A percentile compares a stretch with the other conserved stretches of the same genome.
Conservation (phyloP, 139 green algal genomes). For the Diplosphaera chodatii region DNA sequence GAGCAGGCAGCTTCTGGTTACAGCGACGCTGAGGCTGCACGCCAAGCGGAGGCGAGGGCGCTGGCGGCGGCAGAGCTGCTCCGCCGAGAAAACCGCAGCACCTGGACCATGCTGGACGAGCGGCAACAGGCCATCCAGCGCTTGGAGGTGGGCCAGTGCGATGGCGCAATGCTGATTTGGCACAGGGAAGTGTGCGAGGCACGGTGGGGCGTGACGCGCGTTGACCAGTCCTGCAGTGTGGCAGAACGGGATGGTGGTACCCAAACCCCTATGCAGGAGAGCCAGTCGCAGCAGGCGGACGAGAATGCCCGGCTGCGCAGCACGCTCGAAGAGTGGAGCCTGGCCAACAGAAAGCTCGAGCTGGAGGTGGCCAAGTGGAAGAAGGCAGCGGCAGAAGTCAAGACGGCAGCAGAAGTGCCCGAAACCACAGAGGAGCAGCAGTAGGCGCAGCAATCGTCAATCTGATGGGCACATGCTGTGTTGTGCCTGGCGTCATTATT, state of each 20-base stretch:
- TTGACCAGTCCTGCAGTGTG: too few relatives aligned
- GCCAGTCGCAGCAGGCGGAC: conserved; percentile 11
- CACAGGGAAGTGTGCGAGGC: too few relatives aligned
- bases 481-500: too few relatives aligned
- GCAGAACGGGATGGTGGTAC: too few relatives aligned
- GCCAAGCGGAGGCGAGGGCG: neutral
- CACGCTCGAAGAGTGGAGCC: conserved; percentile 15
- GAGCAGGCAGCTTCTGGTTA: neutral
- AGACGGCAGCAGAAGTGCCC: neutral
- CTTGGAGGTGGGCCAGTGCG: neutral
- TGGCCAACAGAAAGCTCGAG: conserved; percentile 4
- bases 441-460: neutral
- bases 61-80: conserved; percentile 12
- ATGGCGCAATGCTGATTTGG: too few relatives aligned
- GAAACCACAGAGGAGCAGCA: neutral
- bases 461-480: too few relatives aligned
- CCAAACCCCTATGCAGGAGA: conserved; percentile 6
- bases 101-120: conserved; percentile 11
- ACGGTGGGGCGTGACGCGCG: too few relatives aligned
- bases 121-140: neutral
- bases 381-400: neutral
- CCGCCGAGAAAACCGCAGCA: neutral
- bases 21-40: neutral
- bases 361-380: neutral
- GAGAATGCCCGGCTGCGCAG: conserved; percentile 9